phyloP scores from a whole-genome alignment of 2,329 filamentous ascomycete species.

The Acephala macrosclerotiorum region DNA sequence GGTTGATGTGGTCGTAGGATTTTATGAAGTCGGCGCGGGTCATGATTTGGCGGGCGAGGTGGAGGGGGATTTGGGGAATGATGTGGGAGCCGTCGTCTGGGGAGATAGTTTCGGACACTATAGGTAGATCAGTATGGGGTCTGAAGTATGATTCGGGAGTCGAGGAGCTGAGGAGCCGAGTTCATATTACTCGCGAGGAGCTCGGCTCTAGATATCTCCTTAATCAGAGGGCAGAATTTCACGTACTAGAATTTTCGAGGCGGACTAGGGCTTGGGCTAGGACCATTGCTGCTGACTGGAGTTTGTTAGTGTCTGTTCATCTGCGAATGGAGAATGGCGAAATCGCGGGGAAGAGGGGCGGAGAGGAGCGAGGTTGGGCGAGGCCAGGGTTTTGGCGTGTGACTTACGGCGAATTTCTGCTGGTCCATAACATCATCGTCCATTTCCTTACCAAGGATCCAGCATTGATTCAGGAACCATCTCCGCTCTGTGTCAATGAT shows the following conservation, averaged over 20 bases:
- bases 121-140: too few species aligned
- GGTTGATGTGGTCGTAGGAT: conserved; percentile 85
- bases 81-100: conserved; percentile 45
- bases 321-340: conserved; percentile 63
- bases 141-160: too few species aligned
- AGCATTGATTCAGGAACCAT: conserved; percentile 82
- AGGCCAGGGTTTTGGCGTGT: too few species aligned
- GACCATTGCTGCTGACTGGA: conserved; percentile 87
- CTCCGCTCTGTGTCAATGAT: conserved; percentile 77
- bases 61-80: conserved; percentile 81
- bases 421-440: conserved; percentile 99
- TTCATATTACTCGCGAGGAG: too few species aligned
- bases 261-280: conserved; percentile 92
- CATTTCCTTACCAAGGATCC: conserved; percentile 78
- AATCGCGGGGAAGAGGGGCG: neutral
- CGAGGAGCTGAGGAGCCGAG: too few species aligned
- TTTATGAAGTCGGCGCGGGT: conserved; percentile 95
- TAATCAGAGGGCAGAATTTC: too few species aligned
- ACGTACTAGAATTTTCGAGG: conserved; percentile 69
- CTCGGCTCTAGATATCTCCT: too few species aligned
- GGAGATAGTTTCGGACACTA: conserved; percentile 39
- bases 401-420: conserved; percentile 88
- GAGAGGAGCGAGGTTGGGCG: neutral
- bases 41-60: conserved; percentile 90
- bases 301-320: conserved; percentile 15